Base-by-base conservation (phyloP, 2,329 filamentous ascomycete genomes). In the Cadophora gregata region DNA sequence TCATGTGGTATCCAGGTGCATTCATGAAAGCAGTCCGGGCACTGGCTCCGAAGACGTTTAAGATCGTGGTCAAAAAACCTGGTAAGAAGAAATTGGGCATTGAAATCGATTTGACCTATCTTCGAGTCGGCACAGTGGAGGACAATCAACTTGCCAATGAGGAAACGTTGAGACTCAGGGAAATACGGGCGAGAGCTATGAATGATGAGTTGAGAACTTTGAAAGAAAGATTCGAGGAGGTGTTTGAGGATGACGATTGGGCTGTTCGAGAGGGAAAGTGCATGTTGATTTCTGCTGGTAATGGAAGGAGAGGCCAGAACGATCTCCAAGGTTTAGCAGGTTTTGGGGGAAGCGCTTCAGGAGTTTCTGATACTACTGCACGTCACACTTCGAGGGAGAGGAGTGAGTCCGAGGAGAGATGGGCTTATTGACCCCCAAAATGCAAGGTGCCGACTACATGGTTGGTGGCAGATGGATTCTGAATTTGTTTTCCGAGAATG, bases 1-100 rank as follows among this genome's bases (percentile, higher is more conserved):
- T 75, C 50, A 64, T 76, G 2, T 69, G 62, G 56, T 51, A 63
- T 9, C 36, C 47, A 5, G 67, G 72, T 12, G 38, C 33, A 3
- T 42, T 76, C 10, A 72, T 76, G 69, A 58, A 16, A 19, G 65
- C 67, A 24, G 58, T 76, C 14, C 60, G 42, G 6, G 63, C 62
- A 16, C 56, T 77, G 10, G 59, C 47, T 16, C 74, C 73, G 29
- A 70, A 67, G 53, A 62, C 47, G 3, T 63, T 75, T 42, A 73
- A 71, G 14, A 50, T 77, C 8, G 51, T 77, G 2, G 29, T 75
- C 4, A 75, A 73, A 21, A 72, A 73, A 14, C 7, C 31, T 33
- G 61, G 48, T 14, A 64, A 58, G 12, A 66, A 62, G 29, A 63
- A 51, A 25, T n/a, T 70, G 4, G 27, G 66, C 7, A 68, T 72